Evolutionary conservation across 1,284 basidiomycete genomes (phyloP).

Genomic region (Cryptococcus depauperatus): DNA sequence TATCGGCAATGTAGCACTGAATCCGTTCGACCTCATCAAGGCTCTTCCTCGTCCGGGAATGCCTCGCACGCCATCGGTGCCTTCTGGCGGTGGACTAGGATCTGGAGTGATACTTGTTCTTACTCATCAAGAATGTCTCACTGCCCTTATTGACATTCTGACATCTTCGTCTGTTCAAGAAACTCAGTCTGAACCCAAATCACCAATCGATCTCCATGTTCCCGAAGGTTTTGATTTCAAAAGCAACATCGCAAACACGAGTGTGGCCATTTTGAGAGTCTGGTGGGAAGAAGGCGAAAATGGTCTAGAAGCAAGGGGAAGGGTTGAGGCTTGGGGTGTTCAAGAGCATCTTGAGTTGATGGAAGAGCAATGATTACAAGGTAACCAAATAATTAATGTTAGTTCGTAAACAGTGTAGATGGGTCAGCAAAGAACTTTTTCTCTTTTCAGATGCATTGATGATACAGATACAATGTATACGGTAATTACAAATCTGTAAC

Average conservation of each 20-base stretch:
- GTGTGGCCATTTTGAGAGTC: constrained; percentile 16
- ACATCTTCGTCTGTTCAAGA: background rate
- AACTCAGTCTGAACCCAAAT: background rate
- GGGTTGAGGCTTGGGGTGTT: constrained; percentile 17
- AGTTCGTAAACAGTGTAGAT: too few relatives aligned
- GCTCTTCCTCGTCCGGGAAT: constrained; percentile 9
- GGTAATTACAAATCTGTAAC: too few relatives aligned
- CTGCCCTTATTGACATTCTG: constrained; percentile 5
- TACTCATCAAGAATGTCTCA: constrained; percentile 17
- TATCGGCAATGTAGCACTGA: background rate
- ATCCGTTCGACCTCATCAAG: background rate
- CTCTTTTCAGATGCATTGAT: too few relatives aligned
- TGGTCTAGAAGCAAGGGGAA: constrained; percentile 5
- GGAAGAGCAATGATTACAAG: too few relatives aligned
- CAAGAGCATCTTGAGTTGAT: constrained; percentile 13
- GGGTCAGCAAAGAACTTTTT: too few relatives aligned
- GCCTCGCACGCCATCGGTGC: background rate
- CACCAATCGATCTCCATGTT: constrained; percentile 7
- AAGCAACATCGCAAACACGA: constrained; percentile 8
- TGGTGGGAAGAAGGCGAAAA: constrained; percentile 14
- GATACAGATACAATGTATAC: too few relatives aligned
- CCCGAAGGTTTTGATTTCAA: constrained; percentile 6
- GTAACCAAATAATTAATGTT: too few relatives aligned
- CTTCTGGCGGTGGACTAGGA: background rate
- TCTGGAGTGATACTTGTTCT: constrained; percentile 13